Evolutionary conservation across 2,329 filamentous ascomycete species (phyloP).

Genomic region (Claviceps capensis): DNA sequence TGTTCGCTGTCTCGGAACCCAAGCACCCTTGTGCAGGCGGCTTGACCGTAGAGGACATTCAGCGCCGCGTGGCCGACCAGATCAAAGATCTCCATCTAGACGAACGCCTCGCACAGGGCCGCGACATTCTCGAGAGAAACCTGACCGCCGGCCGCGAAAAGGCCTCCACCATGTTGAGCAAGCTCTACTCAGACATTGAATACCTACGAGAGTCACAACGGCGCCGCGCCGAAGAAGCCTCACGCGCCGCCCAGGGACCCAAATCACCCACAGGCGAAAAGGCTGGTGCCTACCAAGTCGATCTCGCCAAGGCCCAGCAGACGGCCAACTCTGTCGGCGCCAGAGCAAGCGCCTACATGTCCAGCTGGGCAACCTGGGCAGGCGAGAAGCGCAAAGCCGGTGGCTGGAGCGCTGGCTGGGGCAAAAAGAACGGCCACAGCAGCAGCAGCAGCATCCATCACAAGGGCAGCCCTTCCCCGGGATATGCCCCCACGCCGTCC

Average conservation of each 20-base stretch:
- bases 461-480: slow-evolving; percentile 15
- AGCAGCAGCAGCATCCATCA: slow-evolving; percentile 7
- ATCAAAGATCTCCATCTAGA: slow-evolving; percentile 90
- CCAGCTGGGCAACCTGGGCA: slow-evolving; percentile 56
- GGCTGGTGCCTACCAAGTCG: slow-evolving; percentile 10
- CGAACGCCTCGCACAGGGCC: slow-evolving; percentile 70
- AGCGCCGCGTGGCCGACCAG: slow-evolving; percentile 77
- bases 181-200: slow-evolving; percentile 84
- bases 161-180: slow-evolving; percentile 75
- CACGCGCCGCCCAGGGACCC: slow-evolving; percentile 9
- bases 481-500: slow-evolving; percentile 17
- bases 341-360: slow-evolving; percentile 50
- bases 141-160: slow-evolving; percentile 80
- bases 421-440: slow-evolving; percentile 13
- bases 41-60: slow-evolving; percentile 85
- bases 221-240: slow-evolving; percentile 25
- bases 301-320: slow-evolving; percentile 29
- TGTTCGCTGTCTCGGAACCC: slow-evolving; percentile 91
- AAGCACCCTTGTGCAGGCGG: slow-evolving; percentile 88
- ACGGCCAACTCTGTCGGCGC: slow-evolving; percentile 34
- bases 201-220: slow-evolving; percentile 32
- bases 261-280: slow-evolving; percentile 5
- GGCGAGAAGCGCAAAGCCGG: slow-evolving; percentile 58
- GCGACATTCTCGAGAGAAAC: slow-evolving; percentile 77
- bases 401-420: slow-evolving; percentile 30